Percentiles rank a stretch among this genome's conserved stretches.
Conservation (phyloP, 2,329 filamentous ascomycete species). For the Aspergillus thermomutatus region DNA sequence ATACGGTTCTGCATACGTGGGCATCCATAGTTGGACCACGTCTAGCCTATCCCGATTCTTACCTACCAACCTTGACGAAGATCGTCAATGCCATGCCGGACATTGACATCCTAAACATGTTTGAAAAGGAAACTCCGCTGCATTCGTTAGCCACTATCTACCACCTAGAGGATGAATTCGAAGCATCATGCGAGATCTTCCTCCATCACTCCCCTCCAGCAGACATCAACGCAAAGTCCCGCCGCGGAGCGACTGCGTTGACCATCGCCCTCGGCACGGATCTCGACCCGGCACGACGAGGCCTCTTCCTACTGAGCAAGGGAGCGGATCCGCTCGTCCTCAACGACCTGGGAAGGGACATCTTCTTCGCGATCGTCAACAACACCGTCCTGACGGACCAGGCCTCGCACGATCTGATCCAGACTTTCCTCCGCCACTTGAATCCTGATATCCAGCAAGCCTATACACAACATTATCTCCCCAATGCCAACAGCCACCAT, state of each 20-base stretch:
- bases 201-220: conserved; percentile 11
- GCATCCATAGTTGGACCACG: conserved; percentile 17
- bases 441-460: conserved; percentile 5
- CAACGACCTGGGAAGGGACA: conserved; percentile 14
- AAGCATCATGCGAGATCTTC: conserved; percentile 20
- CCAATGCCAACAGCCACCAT: conserved; percentile 5
- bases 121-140: conserved; percentile 20
- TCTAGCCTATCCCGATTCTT: conserved; percentile 22
- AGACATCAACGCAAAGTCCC: conserved; percentile 18
- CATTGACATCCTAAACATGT: conserved; percentile 15
- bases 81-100: conserved; percentile 13
- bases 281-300: conserved; percentile 15
- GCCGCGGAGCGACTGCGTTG: conserved; percentile 18
- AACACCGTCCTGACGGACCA: conserved; percentile 20
- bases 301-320: conserved; percentile 17
- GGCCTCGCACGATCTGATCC: conserved; percentile 19
- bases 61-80: conserved; percentile 14
- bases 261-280: conserved; percentile 19
- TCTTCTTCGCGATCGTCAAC: conserved; percentile 20
- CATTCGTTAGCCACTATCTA: conserved; percentile 19
- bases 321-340: conserved; percentile 15
- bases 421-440: conserved; percentile 14
- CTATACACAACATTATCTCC: conserved; percentile 17
- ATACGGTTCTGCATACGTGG: conserved; percentile 26
- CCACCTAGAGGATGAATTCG: conserved; percentile 22